Evolutionary conservation across 306 rosid species (phyloP).

Genomic region (Aeschynomene evenia): DNA sequence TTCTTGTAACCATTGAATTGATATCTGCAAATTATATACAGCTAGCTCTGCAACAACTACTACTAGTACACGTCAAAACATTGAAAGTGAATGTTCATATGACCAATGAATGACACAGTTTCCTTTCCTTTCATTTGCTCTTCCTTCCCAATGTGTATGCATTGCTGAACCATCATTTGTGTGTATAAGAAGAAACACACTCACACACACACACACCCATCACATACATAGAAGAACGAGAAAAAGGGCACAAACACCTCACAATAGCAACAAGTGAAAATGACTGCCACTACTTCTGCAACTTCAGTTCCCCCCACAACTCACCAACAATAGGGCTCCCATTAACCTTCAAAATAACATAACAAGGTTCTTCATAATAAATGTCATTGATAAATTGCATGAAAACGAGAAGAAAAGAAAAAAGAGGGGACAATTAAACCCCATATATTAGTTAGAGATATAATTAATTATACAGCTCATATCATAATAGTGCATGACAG

Average conservation of each 20-base stretch:
- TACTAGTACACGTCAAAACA: not conserved
- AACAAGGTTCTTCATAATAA: too few species aligned
- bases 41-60: too few species aligned
- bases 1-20: not conserved
- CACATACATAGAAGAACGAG: not conserved
- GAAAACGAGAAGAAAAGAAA: not conserved
- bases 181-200: not conserved
- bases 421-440: not conserved
- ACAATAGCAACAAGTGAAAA: not conserved
- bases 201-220: not conserved
- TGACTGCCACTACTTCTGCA: not conserved
- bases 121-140: not conserved
- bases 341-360: not conserved
- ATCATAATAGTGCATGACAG: not conserved
- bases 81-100: not conserved
- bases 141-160: not conserved
- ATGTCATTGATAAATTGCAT: not conserved
- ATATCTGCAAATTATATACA: not conserved
- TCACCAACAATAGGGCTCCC: not conserved
- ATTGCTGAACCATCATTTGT: not conserved
- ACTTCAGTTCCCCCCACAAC: not conserved
- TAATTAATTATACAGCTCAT: not conserved
- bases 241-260: not conserved
- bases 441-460: not conserved
- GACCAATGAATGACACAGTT: not conserved